Conservation (phyloP, 768 basidiomycete species). For the Tricholoma furcatifolium region DNA sequence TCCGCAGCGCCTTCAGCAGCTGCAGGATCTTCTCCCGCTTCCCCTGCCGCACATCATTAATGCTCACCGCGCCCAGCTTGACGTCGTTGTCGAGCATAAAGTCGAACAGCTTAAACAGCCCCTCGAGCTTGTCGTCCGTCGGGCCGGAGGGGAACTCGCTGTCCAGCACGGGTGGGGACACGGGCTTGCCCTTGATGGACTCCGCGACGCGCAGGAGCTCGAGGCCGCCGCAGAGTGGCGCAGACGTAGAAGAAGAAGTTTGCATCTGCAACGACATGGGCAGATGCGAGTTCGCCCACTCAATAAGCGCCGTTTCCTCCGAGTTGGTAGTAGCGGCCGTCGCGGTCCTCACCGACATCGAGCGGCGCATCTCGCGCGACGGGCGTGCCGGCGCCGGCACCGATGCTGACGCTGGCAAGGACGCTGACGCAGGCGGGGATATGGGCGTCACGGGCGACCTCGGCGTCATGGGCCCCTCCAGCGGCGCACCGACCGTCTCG, state of each 20-base stretch:
- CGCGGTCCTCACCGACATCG: not conserved
- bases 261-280: conserved; percentile 60
- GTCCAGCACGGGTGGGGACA: conserved; percentile 73
- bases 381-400: conserved; percentile 59
- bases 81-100: conserved; percentile 91
- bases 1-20: conserved; percentile 71
- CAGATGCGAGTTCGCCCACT: conserved; percentile 88
- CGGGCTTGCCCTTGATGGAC: conserved; percentile 63
- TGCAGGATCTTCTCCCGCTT: conserved; percentile 81
- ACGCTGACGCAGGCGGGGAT: conserved; percentile 6
- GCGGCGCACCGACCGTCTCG: conserved; percentile 27
- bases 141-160: conserved; percentile 69
- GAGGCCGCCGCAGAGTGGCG: conserved; percentile 62
- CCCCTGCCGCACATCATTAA: conserved; percentile 87
- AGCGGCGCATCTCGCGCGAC: conserved; percentile 54
- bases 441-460: conserved; percentile 12
- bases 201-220: conserved; percentile 85
- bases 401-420: not conserved
- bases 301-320: conserved; percentile 59
- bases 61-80: conserved; percentile 88
- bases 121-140: conserved; percentile 80
- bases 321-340: not conserved
- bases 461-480: conserved; percentile 16
- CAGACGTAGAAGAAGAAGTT: conserved; percentile 29
- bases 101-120: conserved; percentile 88